phyloP scores from a whole-genome alignment of 768 basidiomycete species.

The Mycena amicta region DNA sequence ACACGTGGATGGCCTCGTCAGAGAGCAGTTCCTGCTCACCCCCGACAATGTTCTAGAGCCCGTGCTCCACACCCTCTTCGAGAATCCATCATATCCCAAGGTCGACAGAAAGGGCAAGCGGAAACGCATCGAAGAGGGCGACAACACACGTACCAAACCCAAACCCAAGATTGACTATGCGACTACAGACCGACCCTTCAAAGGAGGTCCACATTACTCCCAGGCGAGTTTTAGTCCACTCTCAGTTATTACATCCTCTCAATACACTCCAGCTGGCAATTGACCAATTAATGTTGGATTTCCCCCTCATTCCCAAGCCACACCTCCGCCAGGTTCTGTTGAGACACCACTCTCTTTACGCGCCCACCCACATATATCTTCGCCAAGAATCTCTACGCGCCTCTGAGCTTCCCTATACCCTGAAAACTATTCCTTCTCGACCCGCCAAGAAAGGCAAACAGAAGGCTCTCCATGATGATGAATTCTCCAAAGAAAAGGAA shows the following conservation, averaged over 20 bases:
- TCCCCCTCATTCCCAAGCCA: conserved; percentile 57
- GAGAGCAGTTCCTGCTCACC: conserved; percentile 40
- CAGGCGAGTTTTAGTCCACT: too few species aligned
- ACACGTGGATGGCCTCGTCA: conserved; percentile 53
- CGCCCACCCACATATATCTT: conserved; percentile 63
- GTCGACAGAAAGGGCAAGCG: conserved; percentile 41
- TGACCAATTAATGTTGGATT: conserved; percentile 56
- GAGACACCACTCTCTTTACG: conserved; percentile 53
- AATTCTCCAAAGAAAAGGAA: conserved; percentile 47
- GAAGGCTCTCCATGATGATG: conserved; percentile 41
- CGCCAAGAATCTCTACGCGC: conserved; percentile 35
- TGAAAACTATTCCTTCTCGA: conserved; percentile 35
- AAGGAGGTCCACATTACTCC: conserved; percentile 48
- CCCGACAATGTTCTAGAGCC: conserved; percentile 47
- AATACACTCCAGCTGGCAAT: conserved; percentile 56
- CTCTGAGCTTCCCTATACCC: conserved; percentile 38
- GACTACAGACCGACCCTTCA: conserved; percentile 44
- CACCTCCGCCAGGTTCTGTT: conserved; percentile 52
- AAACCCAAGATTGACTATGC: conserved; percentile 59
- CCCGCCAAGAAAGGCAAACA: conserved; percentile 45
- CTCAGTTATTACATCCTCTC: too few species aligned
- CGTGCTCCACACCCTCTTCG: conserved; percentile 64
- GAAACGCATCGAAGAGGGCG: conserved; percentile 35
- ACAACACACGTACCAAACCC: conserved; percentile 25
- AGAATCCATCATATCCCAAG: conserved; percentile 62